Evolutionary conservation across 257 asterid species (phyloP), one percentile per base, ranked within the genome.

Genomic region (Voacanga thouarsii): DNA sequence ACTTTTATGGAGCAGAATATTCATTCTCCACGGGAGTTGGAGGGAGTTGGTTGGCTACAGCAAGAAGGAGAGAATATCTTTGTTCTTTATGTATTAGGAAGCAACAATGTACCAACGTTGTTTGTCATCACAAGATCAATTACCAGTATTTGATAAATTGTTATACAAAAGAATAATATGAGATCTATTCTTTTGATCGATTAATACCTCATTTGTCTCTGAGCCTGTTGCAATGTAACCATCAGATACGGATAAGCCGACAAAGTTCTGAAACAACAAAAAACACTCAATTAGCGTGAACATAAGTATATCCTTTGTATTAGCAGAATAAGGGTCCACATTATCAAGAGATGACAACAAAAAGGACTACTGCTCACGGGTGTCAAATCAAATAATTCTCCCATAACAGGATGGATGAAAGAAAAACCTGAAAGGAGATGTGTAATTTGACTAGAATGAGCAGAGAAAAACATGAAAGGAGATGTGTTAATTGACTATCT

Each of bases 221-320:
- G 98, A 95, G 63, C 99, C 99, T 4, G 99, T 95, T 63, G 97
- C 99, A 71, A 95, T 90, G 87, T 91, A 95, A 47, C 98, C 99
- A 16, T 95, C 97, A 21, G 96, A 87, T 44, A 91, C 93, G n/a
- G 99, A 90, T 85, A 95, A 85, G 82, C 98, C 99, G 74, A 95
- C 99, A 73, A 95, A 95, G 86, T 95, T 93, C 99, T 95, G 96
- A 72, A 89, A 89, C 45, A 75, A 77, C 56, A 74, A 39, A 80
- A 18, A 30, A 53, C 15, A 19, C 5, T 28, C 55, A 71, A 49
- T 89, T 80, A 85, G 45, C 70, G 15, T 0, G 21, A 68, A 15
- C 5, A 60, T 11, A 12, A 23, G 50, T 57, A 68, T 28, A 28
- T 28, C 21, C 7, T 26, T 77, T 7, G 28, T 43, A 67, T 21